Conservation (phyloP, 2,329 filamentous ascomycete species). For the Trichophyton verrucosum region DNA sequence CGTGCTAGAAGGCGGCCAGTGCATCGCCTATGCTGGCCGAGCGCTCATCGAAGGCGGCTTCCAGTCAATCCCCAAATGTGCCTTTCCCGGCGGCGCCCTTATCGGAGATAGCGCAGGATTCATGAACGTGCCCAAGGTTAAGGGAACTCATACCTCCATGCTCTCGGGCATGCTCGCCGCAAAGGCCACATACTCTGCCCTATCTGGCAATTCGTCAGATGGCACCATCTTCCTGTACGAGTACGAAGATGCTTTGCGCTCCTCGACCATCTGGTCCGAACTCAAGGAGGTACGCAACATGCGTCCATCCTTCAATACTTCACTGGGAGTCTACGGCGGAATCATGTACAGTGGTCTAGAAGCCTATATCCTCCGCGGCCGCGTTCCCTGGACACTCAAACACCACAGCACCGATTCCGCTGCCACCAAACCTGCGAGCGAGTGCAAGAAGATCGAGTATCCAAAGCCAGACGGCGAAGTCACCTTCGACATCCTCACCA, state of each 20-base stretch:
- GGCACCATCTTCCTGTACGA: conserved; percentile 83
- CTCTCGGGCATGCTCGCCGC: conserved; percentile 93
- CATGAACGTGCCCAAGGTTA: conserved; percentile 95
- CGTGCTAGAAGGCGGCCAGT: conserved; percentile 90
- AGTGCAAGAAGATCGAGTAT: conserved; percentile 84
- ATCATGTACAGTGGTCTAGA: conserved; percentile 88
- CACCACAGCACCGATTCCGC: conserved; percentile 68
- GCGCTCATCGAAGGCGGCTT: conserved; percentile 90
- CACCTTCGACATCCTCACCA: conserved; percentile 91
- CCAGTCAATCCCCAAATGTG: conserved; percentile 93
- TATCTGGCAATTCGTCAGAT: conserved; percentile 39
- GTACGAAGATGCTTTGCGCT: conserved; percentile 79
- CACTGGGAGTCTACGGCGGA: conserved; percentile 78
- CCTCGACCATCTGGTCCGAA: conserved; percentile 85
- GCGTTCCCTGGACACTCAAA: conserved; percentile 80
- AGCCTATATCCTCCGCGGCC: conserved; percentile 74
- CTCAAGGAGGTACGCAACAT: conserved; percentile 94
- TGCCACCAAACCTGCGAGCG: conserved; percentile 65
- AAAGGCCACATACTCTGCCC: conserved; percentile 72
- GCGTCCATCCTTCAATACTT: conserved; percentile 82
- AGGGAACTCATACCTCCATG: conserved; percentile 97
- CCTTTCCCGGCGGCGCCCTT: conserved; percentile 88
- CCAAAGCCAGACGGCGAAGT: conserved; percentile 93
- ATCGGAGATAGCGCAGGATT: conserved; percentile 96
- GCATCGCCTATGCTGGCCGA: conserved; percentile 88